Conservation (phyloP, 768 basidiomycete genomes). For the Lanmaoa pseudosensibilis region DNA sequence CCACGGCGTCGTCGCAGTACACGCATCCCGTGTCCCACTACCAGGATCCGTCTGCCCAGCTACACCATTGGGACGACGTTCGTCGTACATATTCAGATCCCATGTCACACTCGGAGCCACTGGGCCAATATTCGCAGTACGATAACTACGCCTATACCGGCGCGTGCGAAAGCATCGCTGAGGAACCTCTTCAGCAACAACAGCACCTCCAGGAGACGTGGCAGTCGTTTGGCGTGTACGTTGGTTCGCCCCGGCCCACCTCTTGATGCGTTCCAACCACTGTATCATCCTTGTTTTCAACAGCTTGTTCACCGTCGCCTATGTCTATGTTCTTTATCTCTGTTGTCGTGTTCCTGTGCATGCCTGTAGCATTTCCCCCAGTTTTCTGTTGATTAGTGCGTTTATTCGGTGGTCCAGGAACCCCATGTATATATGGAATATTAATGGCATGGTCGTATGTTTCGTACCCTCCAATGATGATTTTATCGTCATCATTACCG, state of each 20-base stretch:
- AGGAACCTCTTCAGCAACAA: conserved; percentile 14
- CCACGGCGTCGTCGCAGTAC: conserved; percentile 6
- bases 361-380: background rate
- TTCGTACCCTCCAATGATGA: background rate
- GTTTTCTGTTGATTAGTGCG: background rate
- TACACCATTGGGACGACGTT: conserved; percentile 15
- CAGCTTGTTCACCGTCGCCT: background rate
- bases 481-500: background rate
- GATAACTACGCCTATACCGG: background rate
- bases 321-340: background rate
- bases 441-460: background rate
- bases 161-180: background rate
- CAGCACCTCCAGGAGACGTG: conserved; percentile 54
- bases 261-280: background rate
- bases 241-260: conserved; percentile 27
- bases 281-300: background rate
- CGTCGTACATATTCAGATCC: conserved; percentile 6
- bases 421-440: background rate
- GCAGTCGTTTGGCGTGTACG: conserved; percentile 65
- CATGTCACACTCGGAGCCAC: background rate
- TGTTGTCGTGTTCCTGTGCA: background rate
- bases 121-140: conserved; percentile 5
- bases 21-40: conserved; percentile 2
- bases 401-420: background rate
- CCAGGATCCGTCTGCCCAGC: conserved; percentile 10